Conservation (phyloP, 2,329 filamentous ascomycete species). For the Neonectria punicea region DNA sequence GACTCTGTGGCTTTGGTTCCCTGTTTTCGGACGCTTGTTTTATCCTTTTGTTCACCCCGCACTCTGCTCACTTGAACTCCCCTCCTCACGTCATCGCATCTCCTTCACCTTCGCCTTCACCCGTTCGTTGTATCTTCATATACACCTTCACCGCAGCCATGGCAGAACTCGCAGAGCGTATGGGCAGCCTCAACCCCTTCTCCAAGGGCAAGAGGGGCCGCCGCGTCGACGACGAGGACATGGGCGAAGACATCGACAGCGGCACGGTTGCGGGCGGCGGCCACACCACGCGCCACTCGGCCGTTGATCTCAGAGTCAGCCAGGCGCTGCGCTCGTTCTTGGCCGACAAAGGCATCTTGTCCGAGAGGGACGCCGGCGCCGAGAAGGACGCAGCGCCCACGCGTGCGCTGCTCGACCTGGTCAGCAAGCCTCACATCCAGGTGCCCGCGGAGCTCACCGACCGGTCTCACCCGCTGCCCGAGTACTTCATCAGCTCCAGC, state of each 20-base stretch:
- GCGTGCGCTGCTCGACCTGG: conserved; percentile 58
- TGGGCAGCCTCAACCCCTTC: conserved; percentile 47
- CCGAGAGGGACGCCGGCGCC: conserved; percentile 58
- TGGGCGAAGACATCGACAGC: conserved; percentile 46
- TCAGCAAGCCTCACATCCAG: conserved; percentile 66
- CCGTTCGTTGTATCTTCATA: conserved; percentile 5
- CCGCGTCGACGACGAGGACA: conserved; percentile 47
- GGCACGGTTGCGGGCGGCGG: conserved; percentile 68
- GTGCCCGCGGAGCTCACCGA: conserved; percentile 67
- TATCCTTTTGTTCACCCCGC: conserved; percentile 10
- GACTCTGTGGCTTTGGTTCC: background rate
- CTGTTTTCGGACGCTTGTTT: conserved; percentile 9
- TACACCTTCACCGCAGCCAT: conserved; percentile 9
- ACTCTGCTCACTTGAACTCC: conserved; percentile 21
- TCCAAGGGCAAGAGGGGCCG: conserved; percentile 36
- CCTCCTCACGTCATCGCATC: conserved; percentile 28
- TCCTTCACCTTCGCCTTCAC: conserved; percentile 14
- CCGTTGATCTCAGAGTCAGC: conserved; percentile 68
- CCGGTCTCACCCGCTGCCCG: conserved; percentile 68
- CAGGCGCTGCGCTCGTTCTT: conserved; percentile 66
- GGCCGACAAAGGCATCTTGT: conserved; percentile 61
- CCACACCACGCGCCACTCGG: conserved; percentile 61
- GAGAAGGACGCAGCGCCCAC: conserved; percentile 53
- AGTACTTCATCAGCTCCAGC: conserved; percentile 78
- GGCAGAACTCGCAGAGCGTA: conserved; percentile 43